Evolutionary conservation across 2,329 filamentous ascomycete genomes (phyloP).

Genomic region (Colletotrichum lindemuthianum): DNA sequence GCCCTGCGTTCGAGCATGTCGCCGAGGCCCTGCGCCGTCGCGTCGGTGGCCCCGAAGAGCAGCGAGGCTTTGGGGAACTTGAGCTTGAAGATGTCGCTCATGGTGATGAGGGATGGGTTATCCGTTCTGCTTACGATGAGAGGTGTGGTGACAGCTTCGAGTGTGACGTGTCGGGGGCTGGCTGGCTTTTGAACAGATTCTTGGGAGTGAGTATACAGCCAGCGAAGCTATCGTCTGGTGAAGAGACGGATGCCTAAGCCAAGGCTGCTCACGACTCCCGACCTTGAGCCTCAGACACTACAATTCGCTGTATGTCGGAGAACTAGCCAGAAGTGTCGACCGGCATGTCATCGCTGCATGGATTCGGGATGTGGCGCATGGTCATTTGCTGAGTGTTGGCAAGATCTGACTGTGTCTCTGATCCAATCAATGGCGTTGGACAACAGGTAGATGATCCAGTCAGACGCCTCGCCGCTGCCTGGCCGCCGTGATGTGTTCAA

Average conservation of each 20-base stretch:
- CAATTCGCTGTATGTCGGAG: background rate
- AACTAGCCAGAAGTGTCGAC: background rate
- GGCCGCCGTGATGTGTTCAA: background rate
- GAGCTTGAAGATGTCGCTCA: constrained; percentile 22
- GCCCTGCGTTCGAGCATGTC: constrained; percentile 22
- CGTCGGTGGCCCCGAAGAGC: constrained; percentile 10
- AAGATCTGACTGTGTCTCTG: constrained; percentile 3
- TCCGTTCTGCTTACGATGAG: background rate
- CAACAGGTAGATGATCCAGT: background rate
- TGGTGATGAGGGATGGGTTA: background rate
- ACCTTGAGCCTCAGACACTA: no score
- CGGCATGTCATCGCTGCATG: constrained; percentile 7
- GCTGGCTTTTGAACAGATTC: no score
- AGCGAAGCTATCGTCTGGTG: no score
- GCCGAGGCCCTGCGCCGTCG: constrained; percentile 9
- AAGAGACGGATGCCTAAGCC: no score
- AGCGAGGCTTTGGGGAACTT: constrained; percentile 27
- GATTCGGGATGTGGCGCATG: constrained; percentile 15
- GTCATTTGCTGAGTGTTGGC: constrained; percentile 5
- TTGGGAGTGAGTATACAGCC: no score
- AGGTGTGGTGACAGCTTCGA: background rate
- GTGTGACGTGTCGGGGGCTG: no score
- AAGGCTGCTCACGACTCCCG: no score
- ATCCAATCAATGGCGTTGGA: background rate
- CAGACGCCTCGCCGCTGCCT: background rate